Base-by-base conservation (phyloP, 2,329 filamentous ascomycete species). In the Drechslerella coelobrocha region DNA sequence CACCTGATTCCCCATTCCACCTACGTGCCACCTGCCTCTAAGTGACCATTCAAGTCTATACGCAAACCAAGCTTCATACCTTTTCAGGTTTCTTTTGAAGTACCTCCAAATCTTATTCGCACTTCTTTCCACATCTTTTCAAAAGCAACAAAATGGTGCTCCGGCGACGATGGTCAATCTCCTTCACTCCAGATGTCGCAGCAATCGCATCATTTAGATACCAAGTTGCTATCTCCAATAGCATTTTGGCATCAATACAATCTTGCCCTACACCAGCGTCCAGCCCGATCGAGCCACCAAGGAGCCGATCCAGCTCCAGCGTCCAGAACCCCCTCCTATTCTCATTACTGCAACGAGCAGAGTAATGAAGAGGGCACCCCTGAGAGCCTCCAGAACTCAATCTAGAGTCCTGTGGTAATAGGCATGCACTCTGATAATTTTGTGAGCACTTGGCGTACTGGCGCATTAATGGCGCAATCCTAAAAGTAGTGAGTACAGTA, bases 141-240 rank as follows among this genome's bases (percentile, higher is more conserved):
- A 43, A 51, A 19, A 1, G 6, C 39, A 43, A 2, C 57, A 71
- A 62, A 55, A 71, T 71, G 66, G 66, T 63, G 61, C 45, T 63
- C 21, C 66, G 66, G 26, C 19, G 66, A 63, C 62, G 66, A 59
- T 71, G 66, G 66, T 71, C 66, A 4, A 71, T 71, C 31, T 71
- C 66, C 8, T 71, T 59, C 10, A 17, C 41, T 9, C 66, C 66
- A 2, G 59, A 71, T 27, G 66, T 71, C 47, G 59, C 53, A 24
- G 66, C 57, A 14, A 63, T 71, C 24, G 66, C 66, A 34, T 71
- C 66, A n/a, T 71, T 71, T n/a, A 45, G 66, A 52, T 71, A 71
- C 31, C 57, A 71, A 53, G 66, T 71, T 19, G 66, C 66, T 50
- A 71, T 71, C 47, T 63, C 66, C 19, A 71, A 71, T 60, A 71